phyloP scores from a whole-genome alignment of 192 early-diverging fungal species.

The Linnemannia schmuckeri region DNA sequence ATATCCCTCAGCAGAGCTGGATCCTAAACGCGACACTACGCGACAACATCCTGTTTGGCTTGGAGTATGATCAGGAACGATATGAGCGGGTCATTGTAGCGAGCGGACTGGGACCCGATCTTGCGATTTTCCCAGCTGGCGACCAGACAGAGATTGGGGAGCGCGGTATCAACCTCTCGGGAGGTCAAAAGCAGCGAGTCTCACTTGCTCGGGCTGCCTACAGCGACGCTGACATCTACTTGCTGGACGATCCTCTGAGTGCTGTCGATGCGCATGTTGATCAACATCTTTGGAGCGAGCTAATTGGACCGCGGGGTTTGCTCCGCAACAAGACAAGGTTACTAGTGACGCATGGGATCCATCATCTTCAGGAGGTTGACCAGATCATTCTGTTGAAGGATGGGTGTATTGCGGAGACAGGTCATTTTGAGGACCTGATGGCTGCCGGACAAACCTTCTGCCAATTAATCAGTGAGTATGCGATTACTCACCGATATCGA shows the following conservation, averaged over 20 bases:
- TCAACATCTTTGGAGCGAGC: conserved; percentile 60
- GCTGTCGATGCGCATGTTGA: conserved; percentile 66
- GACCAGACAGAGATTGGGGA: conserved; percentile 74
- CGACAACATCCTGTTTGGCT: conserved; percentile 59
- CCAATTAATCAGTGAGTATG: conserved; percentile 51
- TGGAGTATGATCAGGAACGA: conserved; percentile 12
- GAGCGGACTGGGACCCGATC: conserved; percentile 23
- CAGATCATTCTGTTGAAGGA: conserved; percentile 59
- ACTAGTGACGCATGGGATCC: conserved; percentile 66
- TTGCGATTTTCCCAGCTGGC: conserved; percentile 31
- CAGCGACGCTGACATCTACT: conserved; percentile 72
- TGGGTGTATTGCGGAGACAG: conserved; percentile 64
- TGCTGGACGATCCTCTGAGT: conserved; percentile 89
- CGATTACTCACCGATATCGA: conserved; percentile 35
- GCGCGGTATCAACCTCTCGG: conserved; percentile 72
- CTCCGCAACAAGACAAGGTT: conserved; percentile 69
- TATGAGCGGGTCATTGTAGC: conserved; percentile 15
- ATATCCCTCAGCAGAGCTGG: conserved; percentile 66
- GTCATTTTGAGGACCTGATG: conserved; percentile 66
- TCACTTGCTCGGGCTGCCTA: conserved; percentile 86
- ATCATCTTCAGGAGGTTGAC: conserved; percentile 61
- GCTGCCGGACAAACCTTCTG: conserved; percentile 46
- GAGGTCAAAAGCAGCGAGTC: conserved; percentile 83
- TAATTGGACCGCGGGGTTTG: conserved; percentile 37
- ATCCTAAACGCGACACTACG: conserved; percentile 40